These are phyloP conservation scores for Eruca vesicaria DNA, from an alignment of 441 rosid genomes.

Conservation along the genomic window DNA sequence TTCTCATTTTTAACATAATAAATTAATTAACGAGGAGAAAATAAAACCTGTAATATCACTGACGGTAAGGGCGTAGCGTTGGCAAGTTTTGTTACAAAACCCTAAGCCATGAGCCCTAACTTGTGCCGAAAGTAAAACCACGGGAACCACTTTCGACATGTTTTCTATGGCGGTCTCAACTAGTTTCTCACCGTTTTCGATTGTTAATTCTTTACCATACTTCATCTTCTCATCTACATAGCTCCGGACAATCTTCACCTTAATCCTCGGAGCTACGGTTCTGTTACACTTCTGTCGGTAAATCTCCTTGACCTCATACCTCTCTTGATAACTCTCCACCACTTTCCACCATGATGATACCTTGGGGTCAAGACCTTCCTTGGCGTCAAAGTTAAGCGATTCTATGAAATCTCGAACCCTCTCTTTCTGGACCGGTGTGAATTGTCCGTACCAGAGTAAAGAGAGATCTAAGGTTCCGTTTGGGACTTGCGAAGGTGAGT, in stretches of 20 bases:
- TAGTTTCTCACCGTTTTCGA: conserved; percentile 30
- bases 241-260: conserved; percentile 39
- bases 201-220: conserved; percentile 45
- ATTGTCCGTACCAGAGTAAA: conserved; percentile 61
- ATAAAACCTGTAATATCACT: conserved; percentile 15
- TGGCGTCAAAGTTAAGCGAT: conserved; percentile 42
- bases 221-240: conserved; percentile 35
- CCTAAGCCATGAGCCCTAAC: conserved; percentile 52
- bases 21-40: neutral
- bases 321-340: conserved; percentile 52
- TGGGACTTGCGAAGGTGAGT: conserved; percentile 15
- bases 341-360: conserved; percentile 64
- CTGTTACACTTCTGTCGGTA: conserved; percentile 12
- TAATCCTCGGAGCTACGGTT: conserved; percentile 29
- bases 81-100: conserved; percentile 56
- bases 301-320: conserved; percentile 14
- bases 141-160: conserved; percentile 32
- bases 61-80: conserved; percentile 32
- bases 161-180: conserved; percentile 27
- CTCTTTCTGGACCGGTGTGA: conserved; percentile 45
- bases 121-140: conserved; percentile 44
- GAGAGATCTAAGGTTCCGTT: conserved; percentile 47
- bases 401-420: conserved; percentile 46
- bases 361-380: conserved; percentile 39
- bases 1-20: neutral